Evolutionary conservation across 106 monocot species (phyloP), one percentile per base, ranked within the genome.

Genomic region (Ottelia alismoides): DNA sequence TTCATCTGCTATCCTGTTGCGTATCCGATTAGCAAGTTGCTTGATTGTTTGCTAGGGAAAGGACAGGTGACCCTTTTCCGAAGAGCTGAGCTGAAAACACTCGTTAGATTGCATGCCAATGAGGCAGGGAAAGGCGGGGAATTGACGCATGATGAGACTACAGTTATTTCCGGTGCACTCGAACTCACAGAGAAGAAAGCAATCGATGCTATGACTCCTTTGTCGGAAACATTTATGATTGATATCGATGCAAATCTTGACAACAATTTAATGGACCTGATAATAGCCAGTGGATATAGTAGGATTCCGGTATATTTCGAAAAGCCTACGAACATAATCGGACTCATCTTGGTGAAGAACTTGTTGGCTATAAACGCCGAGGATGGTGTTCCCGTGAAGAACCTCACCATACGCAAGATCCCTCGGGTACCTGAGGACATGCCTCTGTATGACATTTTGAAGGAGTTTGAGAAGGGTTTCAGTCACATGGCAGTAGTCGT

Each of bases 41-140:
- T 98, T 72, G 96, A 98, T 70, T 67, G 2, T 57, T 47, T 98
- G 55, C 70, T 98, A 25, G 96, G 96, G 11, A 53, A 82, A 7
- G 89, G 74, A 35, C 85, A 77, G 56, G 69, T 57, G 20, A 85
- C 89, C 72, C 85, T 98, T 46, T 98, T 98, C 49, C 85, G 90
- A 30, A 89, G 96, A 85, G 70, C 96, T 55, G 96, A 98, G 72
- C 49, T 98, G 57, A 89, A 98, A 72, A 98, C 96, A 44, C 82
- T 98, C 24, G 96, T 98, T 28, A 73, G 44, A 6, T 57, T 98
- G 68, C 96, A 98, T 71, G 96, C 89, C 6, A 98, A 98, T 70
- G 96, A 82, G 84, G 98, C 98, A 62, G 98, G 98, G 22, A 98
- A 90, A 74, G 98, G 98, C 49, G 98, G 98, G 49, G 98, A 98